These are phyloP conservation scores for Ambrosiella beaveri DNA, from an alignment of 2,329 filamentous ascomycete genomes.

Conservation along the genomic window DNA sequence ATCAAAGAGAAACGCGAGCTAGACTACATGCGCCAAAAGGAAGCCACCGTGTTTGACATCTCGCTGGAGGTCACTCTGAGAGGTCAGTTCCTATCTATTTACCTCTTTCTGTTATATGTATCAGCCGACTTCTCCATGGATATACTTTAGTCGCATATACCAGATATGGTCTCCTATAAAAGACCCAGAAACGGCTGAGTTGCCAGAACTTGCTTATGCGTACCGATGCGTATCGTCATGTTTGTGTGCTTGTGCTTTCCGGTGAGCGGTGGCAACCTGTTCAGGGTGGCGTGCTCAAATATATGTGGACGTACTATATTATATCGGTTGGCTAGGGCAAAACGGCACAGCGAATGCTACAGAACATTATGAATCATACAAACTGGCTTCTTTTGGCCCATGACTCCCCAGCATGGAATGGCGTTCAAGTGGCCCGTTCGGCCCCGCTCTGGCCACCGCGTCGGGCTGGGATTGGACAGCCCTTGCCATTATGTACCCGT, in stretches of 20 bases:
- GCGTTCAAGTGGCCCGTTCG: not conserved
- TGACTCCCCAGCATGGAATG: not conserved
- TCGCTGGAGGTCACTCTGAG: conserved; percentile 13
- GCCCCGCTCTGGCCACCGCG: not conserved
- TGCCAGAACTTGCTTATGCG: not conserved
- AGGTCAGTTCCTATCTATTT: conserved; percentile 9
- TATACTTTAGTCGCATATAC: not conserved
- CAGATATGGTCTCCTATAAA: too few relatives aligned
- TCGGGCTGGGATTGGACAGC: not conserved
- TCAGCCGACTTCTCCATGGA: not conserved
- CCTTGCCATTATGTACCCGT: not conserved
- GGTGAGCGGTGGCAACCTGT: not conserved
- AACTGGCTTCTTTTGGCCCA: not conserved
- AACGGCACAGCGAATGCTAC: not conserved
- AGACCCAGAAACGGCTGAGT: not conserved
- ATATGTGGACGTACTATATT: conserved; percentile 1
- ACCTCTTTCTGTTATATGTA: not conserved
- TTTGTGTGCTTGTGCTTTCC: not conserved
- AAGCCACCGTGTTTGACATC: conserved; percentile 12
- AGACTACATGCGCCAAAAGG: conserved; percentile 13
- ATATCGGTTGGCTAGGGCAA: not conserved
- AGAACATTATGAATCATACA: not conserved
- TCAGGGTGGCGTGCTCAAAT: conserved; percentile 1
- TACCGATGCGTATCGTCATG: not conserved
- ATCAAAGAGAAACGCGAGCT: conserved; percentile 14